Base-by-base conservation (phyloP, 1,284 basidiomycete genomes). In the Lignosus rhinocerotis region DNA sequence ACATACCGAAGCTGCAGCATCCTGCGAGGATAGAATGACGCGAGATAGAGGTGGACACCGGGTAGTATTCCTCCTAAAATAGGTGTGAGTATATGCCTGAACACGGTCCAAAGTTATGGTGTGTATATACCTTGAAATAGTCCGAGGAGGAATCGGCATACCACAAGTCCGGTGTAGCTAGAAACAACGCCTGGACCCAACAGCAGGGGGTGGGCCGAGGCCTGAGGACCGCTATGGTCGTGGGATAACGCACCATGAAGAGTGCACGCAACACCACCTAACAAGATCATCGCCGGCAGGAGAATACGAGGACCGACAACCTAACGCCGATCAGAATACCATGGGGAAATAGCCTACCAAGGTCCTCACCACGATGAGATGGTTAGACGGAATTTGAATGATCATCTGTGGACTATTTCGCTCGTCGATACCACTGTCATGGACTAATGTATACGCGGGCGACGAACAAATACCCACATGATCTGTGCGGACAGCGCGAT, bases 111-210 rank as follows among this genome's bases (percentile, higher is more conserved):
- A 10, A 2, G 5, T 46, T 17, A 25, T 43, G 53, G 31, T 8
- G 17, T 9, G 17, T 14, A 14, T 45, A 45, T 63, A 80, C 84
- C 87, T 76, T 88, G 85, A 44, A 83, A 65, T 14, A 87, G 67
- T 5, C 87, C 87, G 14, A 89, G 73, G 71, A 88, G 85, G 70
- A 87, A 85, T 3, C 87, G 80, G 54, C 81, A 81, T 2, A 74
- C 79, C 11, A 88, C 73, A 0, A 90, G 74, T 12, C 81, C 81
- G 0, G 70, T 58, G 67, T 86, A 88, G 25, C 70, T 77, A 25
- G 70, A 73, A 3, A 88, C 81, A 8, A 81, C 63, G 16, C 87
- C 85, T 85, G 60, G 21, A 6, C 9, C 11, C 3, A 11, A 45
- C 30, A 16, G 12, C 36, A 11, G 16, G 16, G 6, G 16, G 16